phyloP scores from a whole-genome alignment of 2,329 filamentous ascomycete genomes.

The Sporothrix luriei region DNA sequence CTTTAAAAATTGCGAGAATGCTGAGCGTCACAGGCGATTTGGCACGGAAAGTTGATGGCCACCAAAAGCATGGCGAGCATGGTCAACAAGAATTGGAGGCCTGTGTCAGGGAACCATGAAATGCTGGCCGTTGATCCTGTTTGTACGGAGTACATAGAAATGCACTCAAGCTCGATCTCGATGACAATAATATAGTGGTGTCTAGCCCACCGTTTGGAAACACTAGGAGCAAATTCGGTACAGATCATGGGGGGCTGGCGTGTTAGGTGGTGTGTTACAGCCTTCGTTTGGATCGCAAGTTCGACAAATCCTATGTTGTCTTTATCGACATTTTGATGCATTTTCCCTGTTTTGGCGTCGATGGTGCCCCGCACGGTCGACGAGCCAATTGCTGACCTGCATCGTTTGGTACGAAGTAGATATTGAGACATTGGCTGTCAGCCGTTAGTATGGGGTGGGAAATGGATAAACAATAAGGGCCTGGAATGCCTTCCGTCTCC shows the following conservation, averaged over 20 bases:
- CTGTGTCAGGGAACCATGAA: background rate
- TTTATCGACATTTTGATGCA: background rate
- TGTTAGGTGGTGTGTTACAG: too few relatives aligned
- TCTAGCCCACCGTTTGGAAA: background rate
- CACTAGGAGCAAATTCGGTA: background rate
- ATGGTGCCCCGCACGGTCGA: too few relatives aligned
- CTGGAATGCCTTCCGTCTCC: too few relatives aligned
- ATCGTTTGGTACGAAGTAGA: too few relatives aligned
- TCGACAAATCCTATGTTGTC: background rate
- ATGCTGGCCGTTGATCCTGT: background rate
- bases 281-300: background rate
- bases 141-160: background rate
- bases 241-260: background rate
- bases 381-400: too few relatives aligned
- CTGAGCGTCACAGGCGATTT: background rate
- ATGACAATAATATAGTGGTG: constrained; percentile 12
- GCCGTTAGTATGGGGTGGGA: too few relatives aligned
- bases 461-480: too few relatives aligned
- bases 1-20: background rate
- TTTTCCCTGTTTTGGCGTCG: too few relatives aligned
- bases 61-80: too few relatives aligned
- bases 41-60: background rate
- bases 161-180: background rate
- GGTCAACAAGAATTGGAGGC: background rate
- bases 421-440: too few relatives aligned